These are phyloP conservation scores for Coniophora puteana DNA, from an alignment of 1,284 basidiomycete species.

Conservation along the genomic window DNA sequence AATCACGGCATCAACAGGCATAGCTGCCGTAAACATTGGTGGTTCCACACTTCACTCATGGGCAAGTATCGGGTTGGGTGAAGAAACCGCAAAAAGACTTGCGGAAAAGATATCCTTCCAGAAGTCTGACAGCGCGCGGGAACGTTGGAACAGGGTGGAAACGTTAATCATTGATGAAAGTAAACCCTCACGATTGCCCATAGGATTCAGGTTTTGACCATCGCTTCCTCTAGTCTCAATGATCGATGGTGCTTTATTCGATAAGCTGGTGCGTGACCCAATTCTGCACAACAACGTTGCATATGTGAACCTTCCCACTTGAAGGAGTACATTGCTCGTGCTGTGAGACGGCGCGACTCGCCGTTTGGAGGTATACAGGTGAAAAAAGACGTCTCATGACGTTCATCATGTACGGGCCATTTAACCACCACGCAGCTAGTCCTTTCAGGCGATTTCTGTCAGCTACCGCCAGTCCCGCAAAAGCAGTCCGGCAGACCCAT, in stretches of 20 bases:
- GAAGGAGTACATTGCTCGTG: slow-evolving; percentile 51
- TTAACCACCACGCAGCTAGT: slow-evolving; percentile 52
- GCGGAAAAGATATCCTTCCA: slow-evolving; percentile 58
- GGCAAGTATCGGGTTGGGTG: slow-evolving; percentile 84
- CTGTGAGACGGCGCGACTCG: slow-evolving; percentile 54
- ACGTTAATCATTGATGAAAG: slow-evolving; percentile 96
- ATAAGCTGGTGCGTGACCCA: slow-evolving; percentile 72
- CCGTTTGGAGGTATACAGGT: slow-evolving; percentile 98
- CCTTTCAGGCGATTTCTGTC: slow-evolving; percentile 95
- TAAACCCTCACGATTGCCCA: slow-evolving; percentile 36
- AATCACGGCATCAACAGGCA: slow-evolving; percentile 90
- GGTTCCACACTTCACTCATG: slow-evolving; percentile 94
- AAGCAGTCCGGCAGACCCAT: slow-evolving; percentile 23
- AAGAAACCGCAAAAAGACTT: slow-evolving; percentile 63
- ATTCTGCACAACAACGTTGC: slow-evolving; percentile 12
- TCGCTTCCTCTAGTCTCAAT: slow-evolving; percentile 74
- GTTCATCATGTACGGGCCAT: slow-evolving; percentile 8
- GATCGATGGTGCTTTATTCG: slow-evolving; percentile 92
- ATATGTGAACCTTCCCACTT: slow-evolving; percentile 6
- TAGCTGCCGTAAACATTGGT: slow-evolving; percentile 93
- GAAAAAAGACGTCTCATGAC: slow-evolving; percentile 8
- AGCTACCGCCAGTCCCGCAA: slow-evolving; percentile 83
- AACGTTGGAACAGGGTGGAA: slow-evolving; percentile 72
- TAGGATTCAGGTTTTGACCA: background rate
- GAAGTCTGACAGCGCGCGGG: slow-evolving; percentile 65